Conservation (phyloP, 352 stramenopile genomes). For the Ophiocytium majus region DNA sequence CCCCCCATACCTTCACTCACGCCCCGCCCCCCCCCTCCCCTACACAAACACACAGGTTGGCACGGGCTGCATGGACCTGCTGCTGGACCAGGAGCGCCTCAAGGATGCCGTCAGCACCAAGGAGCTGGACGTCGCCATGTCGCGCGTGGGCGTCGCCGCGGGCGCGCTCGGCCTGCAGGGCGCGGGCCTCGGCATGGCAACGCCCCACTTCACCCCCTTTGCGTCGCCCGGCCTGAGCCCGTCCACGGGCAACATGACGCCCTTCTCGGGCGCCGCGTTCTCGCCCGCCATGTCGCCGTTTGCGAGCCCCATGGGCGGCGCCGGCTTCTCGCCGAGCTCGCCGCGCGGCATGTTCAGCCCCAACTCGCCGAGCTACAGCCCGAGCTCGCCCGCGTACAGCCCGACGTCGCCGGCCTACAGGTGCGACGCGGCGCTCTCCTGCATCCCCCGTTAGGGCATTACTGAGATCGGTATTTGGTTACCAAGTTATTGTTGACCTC, state of each 20-base stretch:
- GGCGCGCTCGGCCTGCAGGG: not conserved
- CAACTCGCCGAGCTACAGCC: constrained; percentile 72
- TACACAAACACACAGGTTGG: no score
- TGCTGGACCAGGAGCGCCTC: constrained; percentile 97
- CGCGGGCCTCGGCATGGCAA: not conserved
- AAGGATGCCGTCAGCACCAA: constrained; percentile 92
- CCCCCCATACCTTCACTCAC: no score
- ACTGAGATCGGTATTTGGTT: no score
- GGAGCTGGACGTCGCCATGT: constrained; percentile 79
- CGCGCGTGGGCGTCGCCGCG: constrained; percentile 31
- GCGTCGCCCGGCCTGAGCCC: constrained; percentile 23
- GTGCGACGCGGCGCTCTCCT: no score
- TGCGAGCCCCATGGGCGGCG: constrained; percentile 40
- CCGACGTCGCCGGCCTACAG: constrained; percentile 66
- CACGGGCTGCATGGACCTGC: constrained; percentile 94
- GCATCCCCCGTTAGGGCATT: no score
- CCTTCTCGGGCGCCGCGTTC: constrained; percentile 70
- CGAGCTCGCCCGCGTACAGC: constrained; percentile 68
- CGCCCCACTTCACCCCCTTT: not conserved
- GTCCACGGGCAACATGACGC: constrained; percentile 66
- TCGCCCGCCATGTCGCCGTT: constrained; percentile 49
- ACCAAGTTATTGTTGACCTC: no score
- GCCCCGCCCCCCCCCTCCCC: no score
- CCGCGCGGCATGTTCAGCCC: constrained; percentile 79
- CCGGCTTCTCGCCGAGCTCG: constrained; percentile 56